A percentile compares a stretch with the other conserved stretches of the same genome.
These are phyloP conservation scores for Globisporangium parvum DNA, from an alignment of 352 stramenopile genomes.

Conservation along the genomic window DNA sequence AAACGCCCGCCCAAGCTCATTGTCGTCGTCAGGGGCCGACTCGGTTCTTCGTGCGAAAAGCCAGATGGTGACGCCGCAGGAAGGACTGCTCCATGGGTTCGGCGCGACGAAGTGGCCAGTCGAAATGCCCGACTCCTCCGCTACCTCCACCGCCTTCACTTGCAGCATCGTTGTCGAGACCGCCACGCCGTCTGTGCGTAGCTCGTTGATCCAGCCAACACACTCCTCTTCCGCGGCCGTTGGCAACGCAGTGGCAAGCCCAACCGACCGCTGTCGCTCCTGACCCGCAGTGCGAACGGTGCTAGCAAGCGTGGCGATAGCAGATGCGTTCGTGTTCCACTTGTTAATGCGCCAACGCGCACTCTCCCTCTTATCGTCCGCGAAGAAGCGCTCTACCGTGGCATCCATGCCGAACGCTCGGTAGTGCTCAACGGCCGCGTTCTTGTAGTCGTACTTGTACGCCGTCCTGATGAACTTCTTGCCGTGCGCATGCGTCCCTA, in stretches of 20 bases:
- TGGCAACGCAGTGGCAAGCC: conserved; percentile 12
- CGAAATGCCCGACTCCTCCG: not conserved
- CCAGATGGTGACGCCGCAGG: conserved; percentile 15
- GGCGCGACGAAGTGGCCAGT: conserved; percentile 3
- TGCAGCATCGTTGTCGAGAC: conserved; percentile 20
- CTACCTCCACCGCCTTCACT: conserved; percentile 14
- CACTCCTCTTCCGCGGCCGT: conserved; percentile 13
- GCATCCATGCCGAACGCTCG: conserved; percentile 2
- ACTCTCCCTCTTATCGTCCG: not conserved
- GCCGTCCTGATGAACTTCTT: conserved; percentile 5
- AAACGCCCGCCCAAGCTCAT: not conserved
- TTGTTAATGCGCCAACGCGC: conserved; percentile 5
- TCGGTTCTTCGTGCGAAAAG: conserved; percentile 8
- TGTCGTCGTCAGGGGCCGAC: conserved; percentile 4
- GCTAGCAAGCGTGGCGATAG: not conserved
- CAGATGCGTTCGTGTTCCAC: conserved; percentile 1
- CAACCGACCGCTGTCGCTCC: not conserved
- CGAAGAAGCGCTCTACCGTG: conserved; percentile 1
- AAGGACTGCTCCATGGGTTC: conserved; percentile 7
- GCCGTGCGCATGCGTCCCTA: conserved; percentile 8
- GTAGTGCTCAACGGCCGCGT: conserved; percentile 10
- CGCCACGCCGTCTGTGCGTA: conserved; percentile 16
- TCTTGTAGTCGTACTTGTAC: conserved; percentile 21
- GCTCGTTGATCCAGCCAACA: conserved; percentile 16
- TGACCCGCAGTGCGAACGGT: not conserved